phyloP scores from a whole-genome alignment of 2,329 filamentous ascomycete genomes.

The Dactylellina haptotyla region DNA sequence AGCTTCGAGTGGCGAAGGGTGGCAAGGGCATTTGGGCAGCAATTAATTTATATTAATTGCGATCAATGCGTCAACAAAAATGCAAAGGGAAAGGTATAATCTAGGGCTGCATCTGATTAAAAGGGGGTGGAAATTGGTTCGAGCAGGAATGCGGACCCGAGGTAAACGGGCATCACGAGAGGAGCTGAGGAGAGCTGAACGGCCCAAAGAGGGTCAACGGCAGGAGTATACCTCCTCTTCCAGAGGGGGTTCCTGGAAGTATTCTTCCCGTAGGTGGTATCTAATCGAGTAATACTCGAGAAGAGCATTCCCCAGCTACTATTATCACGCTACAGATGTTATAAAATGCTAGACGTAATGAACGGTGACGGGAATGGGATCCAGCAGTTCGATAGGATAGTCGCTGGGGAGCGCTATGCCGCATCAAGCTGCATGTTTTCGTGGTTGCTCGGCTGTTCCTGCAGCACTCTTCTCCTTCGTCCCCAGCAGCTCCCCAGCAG shows the following conservation, averaged over 20 bases:
- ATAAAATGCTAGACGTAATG: too few relatives aligned
- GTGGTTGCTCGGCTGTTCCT: conserved; percentile 51
- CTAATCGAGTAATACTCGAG: too few relatives aligned
- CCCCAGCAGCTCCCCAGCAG: conserved; percentile 35
- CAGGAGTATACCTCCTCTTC: not conserved
- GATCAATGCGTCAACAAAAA: too few relatives aligned
- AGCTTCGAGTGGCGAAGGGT: too few relatives aligned
- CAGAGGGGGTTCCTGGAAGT: too few relatives aligned
- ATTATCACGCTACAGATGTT: too few relatives aligned
- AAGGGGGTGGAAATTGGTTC: not conserved
- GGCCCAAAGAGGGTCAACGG: conserved; percentile 5
- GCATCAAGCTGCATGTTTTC: conserved; percentile 51
- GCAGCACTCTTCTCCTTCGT: conserved; percentile 39
- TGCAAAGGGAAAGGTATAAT: not conserved
- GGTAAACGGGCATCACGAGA: not conserved
- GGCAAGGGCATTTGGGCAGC: too few relatives aligned
- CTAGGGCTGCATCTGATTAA: not conserved
- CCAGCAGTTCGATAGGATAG: not conserved
- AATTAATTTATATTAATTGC: too few relatives aligned
- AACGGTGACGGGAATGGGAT: conserved; percentile 4
- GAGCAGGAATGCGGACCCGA: conserved; percentile 19
- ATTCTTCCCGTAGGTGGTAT: too few relatives aligned
- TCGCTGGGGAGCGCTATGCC: conserved; percentile 21
- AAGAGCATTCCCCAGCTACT: too few relatives aligned
- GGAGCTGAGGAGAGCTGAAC: not conserved